These are phyloP conservation scores for Lipomyces starkeyi DNA, from an alignment of 805 yeast genomes.

Conservation along the genomic window DNA sequence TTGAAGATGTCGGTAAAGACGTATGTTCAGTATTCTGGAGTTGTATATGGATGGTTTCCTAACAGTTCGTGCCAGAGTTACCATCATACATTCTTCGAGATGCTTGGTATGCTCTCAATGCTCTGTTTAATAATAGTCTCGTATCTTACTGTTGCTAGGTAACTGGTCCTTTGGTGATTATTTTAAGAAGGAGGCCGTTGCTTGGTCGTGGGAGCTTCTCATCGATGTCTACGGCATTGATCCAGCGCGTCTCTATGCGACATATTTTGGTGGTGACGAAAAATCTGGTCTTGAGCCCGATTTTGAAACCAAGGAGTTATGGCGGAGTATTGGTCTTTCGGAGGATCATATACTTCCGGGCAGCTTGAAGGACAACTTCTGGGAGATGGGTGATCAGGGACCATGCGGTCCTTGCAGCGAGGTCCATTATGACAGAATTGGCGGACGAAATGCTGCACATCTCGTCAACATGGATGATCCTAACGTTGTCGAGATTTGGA, in stretches of 20 bases:
- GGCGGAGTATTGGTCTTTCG: constrained; percentile 87
- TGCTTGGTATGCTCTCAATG: constrained; percentile 72
- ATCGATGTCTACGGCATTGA: constrained; percentile 84
- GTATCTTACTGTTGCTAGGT: constrained; percentile 11
- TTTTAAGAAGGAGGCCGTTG: constrained; percentile 92
- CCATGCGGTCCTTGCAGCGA: constrained; percentile 99
- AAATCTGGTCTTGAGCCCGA: constrained; percentile 86
- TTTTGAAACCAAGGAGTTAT: constrained; percentile 84
- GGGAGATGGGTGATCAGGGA: constrained; percentile 99
- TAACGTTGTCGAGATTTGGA: constrained; percentile 97
- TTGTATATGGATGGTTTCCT: neutral
- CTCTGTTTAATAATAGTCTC: too few species aligned
- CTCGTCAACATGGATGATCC: constrained; percentile 98
- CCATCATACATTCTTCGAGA: constrained; percentile 98
- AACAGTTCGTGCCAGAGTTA: constrained; percentile 49
- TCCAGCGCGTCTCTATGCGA: constrained; percentile 83
- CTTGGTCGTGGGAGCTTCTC: constrained; percentile 87
- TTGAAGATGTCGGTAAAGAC: constrained; percentile 98
- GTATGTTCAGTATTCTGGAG: constrained; percentile 48
- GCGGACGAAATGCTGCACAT: constrained; percentile 92
- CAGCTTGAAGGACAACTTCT: constrained; percentile 86
- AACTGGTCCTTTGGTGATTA: constrained; percentile 99
- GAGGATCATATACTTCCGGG: constrained; percentile 96
- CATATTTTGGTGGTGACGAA: constrained; percentile 94
- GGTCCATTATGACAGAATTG: constrained; percentile 96